Evolutionary conservation across 2,329 filamentous ascomycete species (phyloP).

Genomic region (Trichoderma cornu-damae): DNA sequence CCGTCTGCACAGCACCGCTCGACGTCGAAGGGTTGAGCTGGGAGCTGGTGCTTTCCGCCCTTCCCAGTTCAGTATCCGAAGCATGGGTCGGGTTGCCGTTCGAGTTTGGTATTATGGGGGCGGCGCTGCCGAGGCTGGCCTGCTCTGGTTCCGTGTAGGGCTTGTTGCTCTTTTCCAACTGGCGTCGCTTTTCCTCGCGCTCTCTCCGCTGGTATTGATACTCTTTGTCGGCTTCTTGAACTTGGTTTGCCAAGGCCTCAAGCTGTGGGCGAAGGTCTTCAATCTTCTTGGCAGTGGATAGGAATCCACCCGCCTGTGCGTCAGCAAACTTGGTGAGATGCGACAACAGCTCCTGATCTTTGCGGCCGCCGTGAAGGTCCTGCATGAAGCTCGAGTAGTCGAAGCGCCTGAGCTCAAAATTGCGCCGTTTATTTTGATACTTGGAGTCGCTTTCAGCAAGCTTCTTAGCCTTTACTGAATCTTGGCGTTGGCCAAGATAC

Average conservation of each 20-base stretch:
- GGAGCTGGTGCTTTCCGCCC: constrained; percentile 63
- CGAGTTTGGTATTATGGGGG: constrained; percentile 29
- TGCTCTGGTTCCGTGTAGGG: constrained; percentile 66
- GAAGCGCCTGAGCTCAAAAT: constrained; percentile 95
- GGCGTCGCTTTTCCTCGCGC: constrained; percentile 85
- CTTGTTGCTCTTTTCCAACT: constrained; percentile 81
- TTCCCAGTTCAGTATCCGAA: constrained; percentile 64
- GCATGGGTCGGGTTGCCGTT: constrained; percentile 46
- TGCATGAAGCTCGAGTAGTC: constrained; percentile 99
- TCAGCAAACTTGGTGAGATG: constrained; percentile 93
- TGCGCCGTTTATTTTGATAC: constrained; percentile 87
- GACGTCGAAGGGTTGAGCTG: constrained; percentile 53
- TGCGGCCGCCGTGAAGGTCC: constrained; percentile 96
- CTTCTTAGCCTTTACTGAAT: constrained; percentile 97
- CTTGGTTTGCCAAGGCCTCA: constrained; percentile 80
- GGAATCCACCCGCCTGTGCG: constrained; percentile 76
- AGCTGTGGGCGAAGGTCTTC: constrained; percentile 83
- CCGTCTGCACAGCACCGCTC: constrained; percentile 37
- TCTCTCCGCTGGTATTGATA: constrained; percentile 95
- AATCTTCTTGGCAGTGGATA: constrained; percentile 79
- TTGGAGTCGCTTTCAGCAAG: constrained; percentile 91
- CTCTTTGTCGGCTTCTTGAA: constrained; percentile 91
- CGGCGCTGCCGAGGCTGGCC: constrained; percentile 38
- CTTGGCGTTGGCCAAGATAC: constrained; percentile 93
- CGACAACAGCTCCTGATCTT: constrained; percentile 93